Evolutionary conservation across 306 rosid genomes (phyloP).

Genomic region (Albizia julibrissin): DNA sequence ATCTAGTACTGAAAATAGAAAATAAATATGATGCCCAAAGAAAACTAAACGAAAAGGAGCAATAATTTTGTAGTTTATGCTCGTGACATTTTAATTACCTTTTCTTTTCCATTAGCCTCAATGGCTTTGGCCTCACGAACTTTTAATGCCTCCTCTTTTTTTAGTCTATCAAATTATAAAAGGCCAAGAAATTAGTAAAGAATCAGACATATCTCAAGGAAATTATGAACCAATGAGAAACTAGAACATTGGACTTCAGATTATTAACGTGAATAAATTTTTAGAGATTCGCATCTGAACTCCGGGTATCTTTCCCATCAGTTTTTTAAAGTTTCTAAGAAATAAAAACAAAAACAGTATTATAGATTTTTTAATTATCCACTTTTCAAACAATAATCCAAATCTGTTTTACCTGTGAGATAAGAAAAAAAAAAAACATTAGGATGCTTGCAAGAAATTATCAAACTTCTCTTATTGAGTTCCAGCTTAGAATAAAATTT

Average conservation of each 20-base stretch:
- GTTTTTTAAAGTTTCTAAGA: not conserved
- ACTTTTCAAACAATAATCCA: not conserved
- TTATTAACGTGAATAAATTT: not conserved
- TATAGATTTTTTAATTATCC: not conserved
- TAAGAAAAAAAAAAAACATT: not conserved
- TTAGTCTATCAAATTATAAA: conserved; percentile 53
- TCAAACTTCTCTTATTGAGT: conserved; percentile 5
- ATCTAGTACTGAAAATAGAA: not conserved
- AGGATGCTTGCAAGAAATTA: not conserved
- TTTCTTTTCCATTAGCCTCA: conserved; percentile 84
- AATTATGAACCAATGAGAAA: conserved; percentile 29
- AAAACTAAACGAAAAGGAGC: not conserved
- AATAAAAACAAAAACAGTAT: not conserved
- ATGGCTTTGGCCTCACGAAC: conserved; percentile 77
- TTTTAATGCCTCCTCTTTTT: conserved; percentile 89
- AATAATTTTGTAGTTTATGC: not conserved
- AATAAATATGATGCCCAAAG: not conserved
- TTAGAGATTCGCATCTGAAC: not conserved
- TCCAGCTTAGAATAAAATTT: conserved; percentile 16
- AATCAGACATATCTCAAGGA: conserved; percentile 26
- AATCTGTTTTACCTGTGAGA: not conserved
- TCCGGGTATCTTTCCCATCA: not conserved
- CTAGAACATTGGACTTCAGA: not conserved
- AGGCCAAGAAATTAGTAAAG: conserved; percentile 1
- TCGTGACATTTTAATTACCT: conserved; percentile 47